Evolutionary conservation across 176 grass and related monocot species (phyloP).

Genomic region (Oryza meridionalis): DNA sequence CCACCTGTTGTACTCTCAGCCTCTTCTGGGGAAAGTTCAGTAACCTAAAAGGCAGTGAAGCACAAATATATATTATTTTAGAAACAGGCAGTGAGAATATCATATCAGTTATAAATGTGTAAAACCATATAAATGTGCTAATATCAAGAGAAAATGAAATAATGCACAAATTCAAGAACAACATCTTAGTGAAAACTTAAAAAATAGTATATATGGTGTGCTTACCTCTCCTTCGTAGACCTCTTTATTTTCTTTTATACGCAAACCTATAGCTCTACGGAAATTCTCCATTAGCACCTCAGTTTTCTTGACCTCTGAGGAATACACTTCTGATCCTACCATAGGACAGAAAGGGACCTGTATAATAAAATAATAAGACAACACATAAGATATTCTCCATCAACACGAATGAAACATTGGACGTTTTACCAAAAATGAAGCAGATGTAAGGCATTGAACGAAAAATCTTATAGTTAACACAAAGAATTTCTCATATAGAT

Average conservation of each 20-base stretch:
- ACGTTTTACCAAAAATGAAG: slow-evolving; percentile 2
- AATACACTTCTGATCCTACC: slow-evolving; percentile 99
- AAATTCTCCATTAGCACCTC: slow-evolving; percentile 98
- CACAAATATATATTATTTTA: slow-evolving; percentile 6
- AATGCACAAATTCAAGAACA: slow-evolving; percentile 8
- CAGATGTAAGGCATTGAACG: not conserved
- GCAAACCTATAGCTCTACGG: slow-evolving; percentile 86
- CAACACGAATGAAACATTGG: not conserved
- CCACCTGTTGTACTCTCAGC: slow-evolving; percentile 80
- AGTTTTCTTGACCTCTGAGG: slow-evolving; percentile 97
- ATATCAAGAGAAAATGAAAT: not conserved
- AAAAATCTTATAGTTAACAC: not conserved
- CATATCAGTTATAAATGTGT: not conserved
- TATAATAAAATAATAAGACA: slow-evolving; percentile 7
- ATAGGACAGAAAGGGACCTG: slow-evolving; percentile 99
- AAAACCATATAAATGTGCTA: not conserved
- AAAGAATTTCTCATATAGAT: not conserved
- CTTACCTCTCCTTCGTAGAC: slow-evolving; percentile 96
- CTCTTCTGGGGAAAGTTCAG: slow-evolving; percentile 93
- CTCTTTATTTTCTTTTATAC: slow-evolving; percentile 98
- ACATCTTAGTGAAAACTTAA: not conserved
- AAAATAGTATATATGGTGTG: slow-evolving; percentile 13
- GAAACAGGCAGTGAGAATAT: not conserved
- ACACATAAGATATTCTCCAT: slow-evolving; percentile 3
- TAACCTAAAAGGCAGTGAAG: slow-evolving; percentile 65